Conservation (phyloP, 2,329 filamentous ascomycete species). For the Neopestalotiopsis sp. region DNA sequence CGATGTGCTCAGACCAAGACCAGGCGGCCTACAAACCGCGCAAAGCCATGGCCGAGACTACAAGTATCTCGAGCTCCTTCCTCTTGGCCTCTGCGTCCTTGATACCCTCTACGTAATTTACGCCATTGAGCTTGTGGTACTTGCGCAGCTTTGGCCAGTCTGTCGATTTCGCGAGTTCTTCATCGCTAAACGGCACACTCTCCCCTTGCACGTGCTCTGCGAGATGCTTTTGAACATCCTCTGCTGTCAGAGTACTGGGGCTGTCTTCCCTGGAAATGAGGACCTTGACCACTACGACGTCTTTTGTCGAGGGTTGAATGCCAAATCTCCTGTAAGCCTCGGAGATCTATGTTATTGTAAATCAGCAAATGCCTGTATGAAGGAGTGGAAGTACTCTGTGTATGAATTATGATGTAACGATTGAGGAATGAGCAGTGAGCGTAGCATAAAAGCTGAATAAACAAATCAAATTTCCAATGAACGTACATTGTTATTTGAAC, state of each 20-base stretch:
- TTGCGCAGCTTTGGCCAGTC: conserved; percentile 78
- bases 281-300: conserved; percentile 84
- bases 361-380: neutral
- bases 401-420: neutral
- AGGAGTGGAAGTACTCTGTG: neutral
- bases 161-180: conserved; percentile 60
- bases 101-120: conserved; percentile 55
- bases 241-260: conserved; percentile 36
- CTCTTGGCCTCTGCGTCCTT: conserved; percentile 49
- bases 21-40: conserved; percentile 55
- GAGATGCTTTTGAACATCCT: conserved; percentile 65
- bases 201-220: conserved; percentile 65
- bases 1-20: neutral
- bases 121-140: conserved; percentile 80
- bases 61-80: conserved; percentile 68
- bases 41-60: conserved; percentile 80
- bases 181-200: conserved; percentile 65
- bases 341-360: conserved; percentile 67
- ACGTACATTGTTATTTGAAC: conserved; percentile 78
- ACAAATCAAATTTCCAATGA: neutral
- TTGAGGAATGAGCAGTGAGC: neutral
- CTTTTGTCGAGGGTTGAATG: conserved; percentile 71
- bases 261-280: conserved; percentile 47
- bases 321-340: conserved; percentile 92
- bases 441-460: neutral